Evolutionary conservation across 768 basidiomycete species (phyloP).

Genomic region (Russula compacta): DNA sequence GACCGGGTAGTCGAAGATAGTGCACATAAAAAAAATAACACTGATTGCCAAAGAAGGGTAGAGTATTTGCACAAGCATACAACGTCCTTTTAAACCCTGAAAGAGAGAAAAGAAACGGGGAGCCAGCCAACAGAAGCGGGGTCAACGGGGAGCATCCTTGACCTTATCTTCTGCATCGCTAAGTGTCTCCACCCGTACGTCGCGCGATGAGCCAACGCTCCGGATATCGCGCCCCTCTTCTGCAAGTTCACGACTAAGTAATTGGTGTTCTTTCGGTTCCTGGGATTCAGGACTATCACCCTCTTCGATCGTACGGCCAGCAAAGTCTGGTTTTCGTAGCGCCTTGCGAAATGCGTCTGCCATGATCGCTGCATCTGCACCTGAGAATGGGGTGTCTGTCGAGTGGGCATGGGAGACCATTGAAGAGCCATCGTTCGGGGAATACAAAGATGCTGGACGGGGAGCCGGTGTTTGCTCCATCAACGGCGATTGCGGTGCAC

Average conservation of each 20-base stretch:
- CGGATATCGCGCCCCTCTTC: slow-evolving; percentile 86
- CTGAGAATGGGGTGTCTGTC: slow-evolving; percentile 63
- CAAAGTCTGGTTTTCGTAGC: slow-evolving; percentile 82
- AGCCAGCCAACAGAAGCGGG: not conserved
- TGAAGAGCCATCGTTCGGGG: slow-evolving; percentile 55
- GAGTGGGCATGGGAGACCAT: slow-evolving; percentile 55
- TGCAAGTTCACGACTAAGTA: slow-evolving; percentile 67
- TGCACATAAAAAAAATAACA: slow-evolving; percentile 17
- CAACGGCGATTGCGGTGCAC: slow-evolving; percentile 40
- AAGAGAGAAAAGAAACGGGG: not conserved
- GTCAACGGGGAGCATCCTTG: slow-evolving; percentile 20
- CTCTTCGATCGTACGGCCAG: slow-evolving; percentile 59
- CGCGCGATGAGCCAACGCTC: slow-evolving; percentile 73
- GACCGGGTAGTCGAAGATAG: slow-evolving; percentile 11
- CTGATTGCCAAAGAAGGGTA: slow-evolving; percentile 14
- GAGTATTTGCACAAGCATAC: slow-evolving; percentile 19
- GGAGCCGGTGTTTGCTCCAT: slow-evolving; percentile 30
- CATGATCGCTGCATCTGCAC: slow-evolving; percentile 86
- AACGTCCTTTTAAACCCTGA: slow-evolving; percentile 16
- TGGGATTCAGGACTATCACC: slow-evolving; percentile 50
- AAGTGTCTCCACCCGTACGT: slow-evolving; percentile 66
- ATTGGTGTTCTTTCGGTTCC: slow-evolving; percentile 29
- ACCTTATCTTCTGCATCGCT: slow-evolving; percentile 37
- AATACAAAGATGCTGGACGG: slow-evolving; percentile 27
- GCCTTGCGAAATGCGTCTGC: slow-evolving; percentile 87